phyloP scores from a whole-genome alignment of 257 asterid species.

The Avicennia marina region DNA sequence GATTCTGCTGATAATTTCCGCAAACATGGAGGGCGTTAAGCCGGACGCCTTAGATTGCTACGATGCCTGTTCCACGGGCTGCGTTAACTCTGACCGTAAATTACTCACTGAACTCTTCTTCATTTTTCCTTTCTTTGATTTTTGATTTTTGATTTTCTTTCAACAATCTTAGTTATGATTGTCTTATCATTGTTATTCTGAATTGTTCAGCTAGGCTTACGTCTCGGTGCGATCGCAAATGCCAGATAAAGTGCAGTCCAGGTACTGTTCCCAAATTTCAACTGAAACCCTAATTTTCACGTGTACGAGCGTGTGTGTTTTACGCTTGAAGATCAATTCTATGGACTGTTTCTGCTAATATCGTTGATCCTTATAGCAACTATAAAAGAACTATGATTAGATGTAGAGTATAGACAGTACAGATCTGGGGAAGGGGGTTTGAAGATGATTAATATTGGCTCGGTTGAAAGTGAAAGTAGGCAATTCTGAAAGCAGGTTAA shows the following conservation, averaged over 20 bases:
- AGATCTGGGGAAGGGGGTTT: too few species aligned
- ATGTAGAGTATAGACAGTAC: too few species aligned
- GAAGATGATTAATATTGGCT: too few species aligned
- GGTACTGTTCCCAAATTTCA: constrained; percentile 26
- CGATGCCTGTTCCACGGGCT: constrained; percentile 44
- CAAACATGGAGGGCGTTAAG: constrained; percentile 26
- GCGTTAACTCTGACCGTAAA: constrained; percentile 32
- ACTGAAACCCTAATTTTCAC: too few species aligned
- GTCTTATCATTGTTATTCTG: background rate
- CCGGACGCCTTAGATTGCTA: constrained; percentile 35
- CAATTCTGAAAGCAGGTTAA: too few species aligned
- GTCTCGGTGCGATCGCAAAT: constrained; percentile 37
- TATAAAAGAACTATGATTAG: too few species aligned
- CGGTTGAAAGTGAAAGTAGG: too few species aligned
- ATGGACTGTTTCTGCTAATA: too few species aligned
- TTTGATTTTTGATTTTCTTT: background rate
- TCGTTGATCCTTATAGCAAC: too few species aligned
- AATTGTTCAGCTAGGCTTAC: constrained; percentile 26
- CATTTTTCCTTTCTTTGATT: background rate
- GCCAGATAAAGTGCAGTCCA: constrained; percentile 45
- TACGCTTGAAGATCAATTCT: too few species aligned
- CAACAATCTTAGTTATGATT: too few species aligned
- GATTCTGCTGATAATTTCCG: constrained; percentile 28
- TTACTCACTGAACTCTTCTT: background rate
- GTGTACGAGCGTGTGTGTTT: too few species aligned